Evolutionary conservation across 164 flowering plant genomes (phyloP), one percentile per base, ranked within the genome.

Genomic region (Chimonanthus praecox): DNA sequence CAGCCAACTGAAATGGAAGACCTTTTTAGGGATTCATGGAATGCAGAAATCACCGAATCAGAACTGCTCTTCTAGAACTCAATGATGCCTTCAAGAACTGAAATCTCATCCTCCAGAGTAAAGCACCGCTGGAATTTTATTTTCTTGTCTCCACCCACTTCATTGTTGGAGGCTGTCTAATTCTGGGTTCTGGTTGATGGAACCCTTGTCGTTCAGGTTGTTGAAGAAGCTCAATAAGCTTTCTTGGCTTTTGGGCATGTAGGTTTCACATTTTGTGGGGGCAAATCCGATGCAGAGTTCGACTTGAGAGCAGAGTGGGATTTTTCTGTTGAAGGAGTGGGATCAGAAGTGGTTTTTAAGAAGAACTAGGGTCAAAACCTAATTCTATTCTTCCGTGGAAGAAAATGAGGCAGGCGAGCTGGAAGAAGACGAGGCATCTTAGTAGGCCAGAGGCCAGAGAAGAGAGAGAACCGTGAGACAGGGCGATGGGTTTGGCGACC

Each of bases 191-290:
- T 67, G 11, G 16, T 54, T 54, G 33, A 33, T 33, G 33, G 33
- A 33, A 33, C 33, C 33, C 1, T 33, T 33, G 33, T 33, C 72
- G 49, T 62, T 62, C 64, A 6, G 8, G 48, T 51, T 58, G 64
- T 50, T 5, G 61, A 3, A 0, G 72, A 43, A 13, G 64, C 67
- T 46, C 68, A 68, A 2, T 51, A 51, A 18, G 48, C 60, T 51
- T 68, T 73, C 66, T 73, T 15, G 83, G 49, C 50, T 75, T 75
- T 8, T 5, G 67, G 66, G 3, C 67, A 73, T 6, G 20, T 58
- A 18, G 47, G 47, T 7, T 68, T 49, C 7, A 6, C 46, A 6
- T 51, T 45, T 13, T 54, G 11, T 6, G 66, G 58, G 3, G 50
- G 69, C n/a, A 75, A 50, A 2, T 76, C 81, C 51, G 68, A 66